Percentiles rank a stretch among this genome's conserved stretches.
phyloP scores from a whole-genome alignment of 1,284 basidiomycete genomes.

The Porphyrellus sp. region DNA sequence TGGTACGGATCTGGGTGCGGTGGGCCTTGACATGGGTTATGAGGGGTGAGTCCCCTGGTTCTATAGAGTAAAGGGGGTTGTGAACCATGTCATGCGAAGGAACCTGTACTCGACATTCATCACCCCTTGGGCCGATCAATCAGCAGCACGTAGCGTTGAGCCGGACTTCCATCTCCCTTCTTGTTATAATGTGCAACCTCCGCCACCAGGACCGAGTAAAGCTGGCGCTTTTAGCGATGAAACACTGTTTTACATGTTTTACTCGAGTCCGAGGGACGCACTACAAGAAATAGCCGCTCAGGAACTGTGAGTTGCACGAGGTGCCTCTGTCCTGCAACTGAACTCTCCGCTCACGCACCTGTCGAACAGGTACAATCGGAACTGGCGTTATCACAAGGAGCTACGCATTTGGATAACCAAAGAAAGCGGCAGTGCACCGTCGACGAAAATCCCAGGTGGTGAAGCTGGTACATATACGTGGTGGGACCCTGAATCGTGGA shows the following conservation, averaged over 20 bases:
- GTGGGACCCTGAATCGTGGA: constrained; percentile 90
- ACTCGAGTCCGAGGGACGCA: constrained; percentile 89
- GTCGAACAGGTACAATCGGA: constrained; percentile 77
- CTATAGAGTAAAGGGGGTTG: constrained; percentile 18
- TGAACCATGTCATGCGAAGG: constrained; percentile 37
- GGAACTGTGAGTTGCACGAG: constrained; percentile 70
- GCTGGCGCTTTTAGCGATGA: constrained; percentile 92
- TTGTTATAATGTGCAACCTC: constrained; percentile 93
- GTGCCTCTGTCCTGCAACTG: neutral
- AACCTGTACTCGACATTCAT: constrained; percentile 93
- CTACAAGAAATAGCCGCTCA: constrained; percentile 94
- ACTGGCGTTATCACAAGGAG: constrained; percentile 98
- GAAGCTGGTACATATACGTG: constrained; percentile 89
- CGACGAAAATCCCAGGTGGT: constrained; percentile 85
- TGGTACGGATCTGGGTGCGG: constrained; percentile 89
- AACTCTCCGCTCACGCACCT: constrained; percentile 7
- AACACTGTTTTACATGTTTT: constrained; percentile 99
- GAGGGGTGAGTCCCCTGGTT: constrained; percentile 64
- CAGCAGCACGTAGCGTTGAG: constrained; percentile 78
- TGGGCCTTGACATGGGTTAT: constrained; percentile 88
- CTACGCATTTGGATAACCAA: constrained; percentile 94
- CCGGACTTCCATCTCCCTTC: constrained; percentile 90
- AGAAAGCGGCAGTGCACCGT: constrained; percentile 78
- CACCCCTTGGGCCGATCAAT: constrained; percentile 93
- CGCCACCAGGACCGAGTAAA: constrained; percentile 85